Evolutionary conservation across 257 asterid genomes (phyloP).

Genomic region (Nicotiana obtusifolia): DNA sequence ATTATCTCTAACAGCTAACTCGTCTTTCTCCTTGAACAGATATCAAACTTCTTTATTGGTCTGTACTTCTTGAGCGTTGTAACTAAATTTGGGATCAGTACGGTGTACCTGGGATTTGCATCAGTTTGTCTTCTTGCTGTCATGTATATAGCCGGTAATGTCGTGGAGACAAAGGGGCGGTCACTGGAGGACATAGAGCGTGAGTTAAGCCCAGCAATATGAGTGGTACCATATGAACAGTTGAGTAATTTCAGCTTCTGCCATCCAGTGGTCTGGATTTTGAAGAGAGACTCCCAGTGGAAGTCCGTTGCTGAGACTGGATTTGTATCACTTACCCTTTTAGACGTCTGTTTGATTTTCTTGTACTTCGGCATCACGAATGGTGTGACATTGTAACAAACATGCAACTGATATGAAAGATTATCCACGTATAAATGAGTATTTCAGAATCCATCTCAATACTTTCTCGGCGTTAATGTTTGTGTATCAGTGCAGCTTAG

Average conservation of each 20-base stretch:
- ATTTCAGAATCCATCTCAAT: background rate
- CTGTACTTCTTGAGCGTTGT: conserved; percentile 87
- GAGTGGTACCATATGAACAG: conserved; percentile 14
- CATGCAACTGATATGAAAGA: background rate
- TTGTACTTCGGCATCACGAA: background rate
- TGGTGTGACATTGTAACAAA: background rate
- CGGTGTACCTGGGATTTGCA: conserved; percentile 88
- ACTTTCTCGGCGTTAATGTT: background rate
- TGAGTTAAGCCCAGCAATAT: conserved; percentile 52
- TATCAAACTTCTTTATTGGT: conserved; percentile 82
- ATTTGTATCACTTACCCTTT: background rate
- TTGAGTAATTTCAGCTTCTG: background rate
- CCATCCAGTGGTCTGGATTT: background rate
- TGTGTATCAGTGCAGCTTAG: background rate
- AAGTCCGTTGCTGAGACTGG: background rate
- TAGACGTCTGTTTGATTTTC: background rate
- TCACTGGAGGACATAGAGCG: conserved; percentile 91
- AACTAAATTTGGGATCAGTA: conserved; percentile 75
- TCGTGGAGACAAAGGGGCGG: conserved; percentile 89
- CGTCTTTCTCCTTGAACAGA: conserved; percentile 32
- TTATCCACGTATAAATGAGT: background rate
- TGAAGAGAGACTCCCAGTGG: background rate
- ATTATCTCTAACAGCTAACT: background rate
- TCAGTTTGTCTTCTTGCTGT: conserved; percentile 66
- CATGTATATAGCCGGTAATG: conserved; percentile 63